These are phyloP conservation scores for Fusarium napiforme DNA, from an alignment of 2,329 filamentous ascomycete genomes.

Conservation along the genomic window DNA sequence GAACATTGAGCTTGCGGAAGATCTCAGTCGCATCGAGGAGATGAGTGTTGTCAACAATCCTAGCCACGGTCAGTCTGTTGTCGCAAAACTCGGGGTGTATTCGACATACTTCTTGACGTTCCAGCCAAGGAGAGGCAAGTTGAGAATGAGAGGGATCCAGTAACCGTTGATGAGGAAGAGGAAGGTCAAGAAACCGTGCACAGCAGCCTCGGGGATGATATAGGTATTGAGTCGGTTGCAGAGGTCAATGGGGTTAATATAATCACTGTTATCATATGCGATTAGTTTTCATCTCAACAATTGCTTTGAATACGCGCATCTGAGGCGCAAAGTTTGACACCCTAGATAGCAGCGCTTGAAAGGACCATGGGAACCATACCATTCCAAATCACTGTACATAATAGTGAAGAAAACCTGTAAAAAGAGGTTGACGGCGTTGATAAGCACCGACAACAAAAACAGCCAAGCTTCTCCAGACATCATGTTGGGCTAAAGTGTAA, in stretches of 20 bases:
- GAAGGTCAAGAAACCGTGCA: slow-evolving; percentile 95
- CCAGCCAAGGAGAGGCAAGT: slow-evolving; percentile 90
- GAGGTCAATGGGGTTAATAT: slow-evolving; percentile 99
- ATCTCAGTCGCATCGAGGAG: slow-evolving; percentile 98
- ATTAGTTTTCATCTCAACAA: slow-evolving; percentile 29
- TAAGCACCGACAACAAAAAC: slow-evolving; percentile 96
- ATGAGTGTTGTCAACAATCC: slow-evolving; percentile 97
- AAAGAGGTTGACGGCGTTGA: slow-evolving; percentile 99
- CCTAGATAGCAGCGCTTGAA: slow-evolving; percentile 8
- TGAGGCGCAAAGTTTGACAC: slow-evolving; percentile 28
- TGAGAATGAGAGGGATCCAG: slow-evolving; percentile 93
- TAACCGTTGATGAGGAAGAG: slow-evolving; percentile 99
- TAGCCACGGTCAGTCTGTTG: slow-evolving; percentile 53
- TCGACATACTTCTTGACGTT: slow-evolving; percentile 94
- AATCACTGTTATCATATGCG: slow-evolving; percentile 74
- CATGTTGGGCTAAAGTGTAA: slow-evolving; percentile 45
- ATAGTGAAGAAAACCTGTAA: slow-evolving; percentile 99
- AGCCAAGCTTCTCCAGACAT: slow-evolving; percentile 99
- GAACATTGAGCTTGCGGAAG: slow-evolving; percentile 97
- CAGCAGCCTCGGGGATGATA: slow-evolving; percentile 97
- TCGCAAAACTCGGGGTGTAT: neutral
- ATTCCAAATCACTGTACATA: slow-evolving; percentile 99
- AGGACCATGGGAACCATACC: slow-evolving; percentile 67
- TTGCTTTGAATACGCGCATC: slow-evolving; percentile 22
- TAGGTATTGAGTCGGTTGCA: slow-evolving; percentile 99